Base-by-base conservation (phyloP, 352 stramenopile species). In the Peronospora belbahrii region DNA sequence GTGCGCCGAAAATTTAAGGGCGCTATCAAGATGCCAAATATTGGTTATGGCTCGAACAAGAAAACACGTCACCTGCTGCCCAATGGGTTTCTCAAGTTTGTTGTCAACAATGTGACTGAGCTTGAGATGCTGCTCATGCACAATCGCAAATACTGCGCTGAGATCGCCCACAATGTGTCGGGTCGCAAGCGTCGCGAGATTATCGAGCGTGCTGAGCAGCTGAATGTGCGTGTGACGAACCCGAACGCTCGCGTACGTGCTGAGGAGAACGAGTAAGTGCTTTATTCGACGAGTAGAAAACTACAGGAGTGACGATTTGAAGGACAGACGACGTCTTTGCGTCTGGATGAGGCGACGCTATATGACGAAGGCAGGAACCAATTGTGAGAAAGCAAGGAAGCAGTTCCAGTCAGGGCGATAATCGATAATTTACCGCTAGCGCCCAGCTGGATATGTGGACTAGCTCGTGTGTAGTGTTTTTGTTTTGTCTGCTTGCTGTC, bases 41-140 rank as follows among this genome's bases (percentile, higher is more conserved):
- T 99, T 66, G 97, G 97, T 59, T 99, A 99, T 80, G 96, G 96
- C 66, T 98, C 94, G 43, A 95, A 99, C 83, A 98, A 98, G 81
- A 97, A 98, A 78, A 99, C 96, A 47, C 79, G 90, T 54, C 97
- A 99, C 83, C 67, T 98, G 54, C 75, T 98, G 47, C 97, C 97
- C 39, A 98, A 98, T 75, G 97, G 97, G 69, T 99, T 99, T 88
- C 94, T 98, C 54, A 98, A 97, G 75, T 98, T 99, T 67, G 70
- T 98, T 65, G 94, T 99, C 33, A 95, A 96, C 77, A 99, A 99
- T 80, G 88, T 98, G 48, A 77, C 86, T 32, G 97, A 99, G 67
- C 78, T 99, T 7, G 97, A 99, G 76, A 88, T 99, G 66, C 70
- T 95, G 35, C 59, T 92, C 17, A 90, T 91, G 77, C 71, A 89